Base-by-base conservation (phyloP, 2,329 filamentous ascomycete species). In the Geosmithia morbida region DNA sequence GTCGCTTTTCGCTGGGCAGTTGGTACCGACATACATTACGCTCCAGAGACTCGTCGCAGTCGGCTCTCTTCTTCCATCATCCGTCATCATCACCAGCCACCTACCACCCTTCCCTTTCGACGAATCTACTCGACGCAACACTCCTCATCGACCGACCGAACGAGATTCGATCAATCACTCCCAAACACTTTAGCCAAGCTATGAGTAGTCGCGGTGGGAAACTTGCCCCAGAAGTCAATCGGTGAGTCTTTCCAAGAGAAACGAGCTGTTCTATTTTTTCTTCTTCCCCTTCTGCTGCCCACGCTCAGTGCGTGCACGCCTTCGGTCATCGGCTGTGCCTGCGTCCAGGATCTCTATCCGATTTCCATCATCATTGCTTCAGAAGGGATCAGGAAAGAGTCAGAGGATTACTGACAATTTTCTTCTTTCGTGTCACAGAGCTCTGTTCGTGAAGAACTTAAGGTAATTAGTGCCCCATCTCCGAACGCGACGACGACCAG, bases 361-460 rank as follows among this genome's bases (percentile, higher is more conserved):
- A n/a, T n/a, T n/a, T 22, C 8, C 14, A n/a, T n/a, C n/a, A 41
- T 41, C 45, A 20, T 30, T 43, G 22, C 17, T 37, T 37, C 11
- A 37, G 33, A 37, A 37, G 22, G 4, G 4, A 37, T 13, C 3
- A 37, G 6, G 33, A 37, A 16, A 37, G 3, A 37, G 11, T n/a
- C n/a, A 37, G 3, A 13, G 10, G 6, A 3, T 37, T 13, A 37
- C 33, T 37, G 33, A 16, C 14, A n/a, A n/a, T 37, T 37, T 37
- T 37, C 13, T 37, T 37, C 14, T 13, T 37, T 37, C 33, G 22
- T 26, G 4, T 8, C 22, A 26, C 57, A 95, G 90, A 83, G 90
- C 92, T 83, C 86, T 98, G 75, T 97, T 97, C 80, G 90, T 97
- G 62, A 97, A 97, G 87, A 97, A 98, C 80, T 80, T 97, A 74